Base-by-base conservation (phyloP, 108 stramenopile genomes). In the Seminavis robusta region DNA sequence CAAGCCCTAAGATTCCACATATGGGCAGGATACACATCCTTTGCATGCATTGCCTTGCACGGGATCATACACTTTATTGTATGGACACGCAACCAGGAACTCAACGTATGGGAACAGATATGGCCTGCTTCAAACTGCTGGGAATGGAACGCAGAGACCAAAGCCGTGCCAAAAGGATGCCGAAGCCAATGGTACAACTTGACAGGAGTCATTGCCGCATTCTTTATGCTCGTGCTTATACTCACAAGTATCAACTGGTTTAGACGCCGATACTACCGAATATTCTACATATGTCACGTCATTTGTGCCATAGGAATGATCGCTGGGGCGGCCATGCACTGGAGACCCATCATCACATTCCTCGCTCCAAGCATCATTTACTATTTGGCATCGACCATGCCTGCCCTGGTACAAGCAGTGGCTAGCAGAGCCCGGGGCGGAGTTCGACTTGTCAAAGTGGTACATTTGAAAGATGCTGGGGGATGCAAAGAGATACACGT, bases 401-500 rank as follows among this genome's bases (percentile, higher is more conserved):
- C 73, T 13, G 40, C 57, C 6, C 34, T 55, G 7, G 25, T 65
- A n/a, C 45, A 65, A 32, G 42, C 64, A 29, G 1, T 65, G 24
- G 45, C 54, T 20, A 56, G 45, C 16, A 32, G 64, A n/a, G 46
- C 37, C 27, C 37, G 53, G 6, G 71, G 62, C 2, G 64, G 73
- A 32, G 59, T 71, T 29, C 40, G 30, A 25, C 46, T 74, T 25
- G 26, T 46, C 17, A 58, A 37, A 20, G 77, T 74, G 15, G 26
- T 49, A 20, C 33, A 34, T 21, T 48, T 80, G 1, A 50, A 67
- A 16, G 74, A 80, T 57, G 50, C 57, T 40, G 65, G 70, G 10
- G 74, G 66, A 10, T 75, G 74, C 50, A 56, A 72, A n/a, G 74
- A 67, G 24, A 31, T 72, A n/a, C 33, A 71, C 27, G 17, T 63